Conservation (phyloP, 345 rosid species). For the Turritis glabra region DNA sequence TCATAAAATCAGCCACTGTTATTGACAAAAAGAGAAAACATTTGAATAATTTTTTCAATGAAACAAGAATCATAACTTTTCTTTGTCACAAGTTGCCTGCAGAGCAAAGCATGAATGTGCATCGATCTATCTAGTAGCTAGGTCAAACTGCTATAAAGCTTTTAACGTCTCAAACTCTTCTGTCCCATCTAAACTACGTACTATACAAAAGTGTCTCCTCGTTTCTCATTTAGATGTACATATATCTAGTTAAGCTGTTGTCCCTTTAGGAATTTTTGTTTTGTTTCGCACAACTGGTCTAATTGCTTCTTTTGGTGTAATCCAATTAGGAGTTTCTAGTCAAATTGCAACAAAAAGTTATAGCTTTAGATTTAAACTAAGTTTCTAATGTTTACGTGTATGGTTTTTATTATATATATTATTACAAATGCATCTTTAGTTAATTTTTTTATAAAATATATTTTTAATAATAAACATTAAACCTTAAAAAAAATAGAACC, state of each 20-base stretch:
- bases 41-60: background rate
- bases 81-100: background rate
- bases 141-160: background rate
- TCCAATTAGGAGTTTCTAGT: background rate
- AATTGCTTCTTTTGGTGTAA: constrained; percentile 6
- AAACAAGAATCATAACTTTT: background rate
- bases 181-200: background rate
- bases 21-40: background rate
- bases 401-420: background rate
- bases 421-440: background rate
- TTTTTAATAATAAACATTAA: too few species aligned
- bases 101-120: background rate
- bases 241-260: background rate
- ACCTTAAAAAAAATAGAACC: too few species aligned
- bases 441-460: too few species aligned
- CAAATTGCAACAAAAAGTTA: constrained; percentile 16
- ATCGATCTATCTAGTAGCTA: background rate
- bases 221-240: background rate
- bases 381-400: background rate
- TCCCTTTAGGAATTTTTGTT: background rate
- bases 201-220: background rate
- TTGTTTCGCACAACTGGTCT: background rate
- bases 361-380: background rate
- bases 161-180: background rate
- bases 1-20: background rate